phyloP scores from a whole-genome alignment of 2,329 filamentous ascomycete genomes.

The Aureobasidium lini region DNA sequence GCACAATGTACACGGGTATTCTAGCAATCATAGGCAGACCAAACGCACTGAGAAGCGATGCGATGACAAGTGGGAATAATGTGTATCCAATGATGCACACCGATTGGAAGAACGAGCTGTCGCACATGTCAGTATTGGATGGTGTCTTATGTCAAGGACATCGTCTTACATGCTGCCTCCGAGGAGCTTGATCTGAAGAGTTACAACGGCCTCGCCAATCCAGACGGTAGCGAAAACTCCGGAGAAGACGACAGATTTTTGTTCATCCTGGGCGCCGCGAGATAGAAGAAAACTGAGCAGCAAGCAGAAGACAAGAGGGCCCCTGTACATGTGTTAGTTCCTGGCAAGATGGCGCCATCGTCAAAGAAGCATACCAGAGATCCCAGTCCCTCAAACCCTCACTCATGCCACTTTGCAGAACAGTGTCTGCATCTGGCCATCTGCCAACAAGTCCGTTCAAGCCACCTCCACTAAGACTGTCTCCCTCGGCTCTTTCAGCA shows the following conservation, averaged over 20 bases:
- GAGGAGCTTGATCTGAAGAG: conserved; percentile 92
- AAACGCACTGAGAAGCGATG: conserved; percentile 78
- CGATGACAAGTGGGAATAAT: conserved; percentile 91
- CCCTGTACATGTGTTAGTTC: conserved; percentile 46
- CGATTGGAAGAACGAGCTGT: conserved; percentile 92
- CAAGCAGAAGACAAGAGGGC: conserved; percentile 88
- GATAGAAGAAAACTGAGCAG: conserved; percentile 82
- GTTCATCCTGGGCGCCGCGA: conserved; percentile 67
- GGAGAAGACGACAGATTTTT: conserved; percentile 85
- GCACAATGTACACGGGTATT: conserved; percentile 82
- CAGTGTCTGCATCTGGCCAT: conserved; percentile 61
- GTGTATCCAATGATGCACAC: conserved; percentile 98
- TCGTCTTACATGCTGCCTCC: conserved; percentile 87
- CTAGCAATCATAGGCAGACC: conserved; percentile 70
- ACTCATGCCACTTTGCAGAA: conserved; percentile 67
- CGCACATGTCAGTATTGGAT: conserved; percentile 21
- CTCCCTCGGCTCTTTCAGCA: conserved; percentile 49
- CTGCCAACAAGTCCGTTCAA: conserved; percentile 51
- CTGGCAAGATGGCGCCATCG: conserved; percentile 3
- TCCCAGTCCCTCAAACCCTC: conserved; percentile 94
- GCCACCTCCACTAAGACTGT: conserved; percentile 32
- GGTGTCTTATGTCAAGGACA: neutral
- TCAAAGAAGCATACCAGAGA: conserved; percentile 56
- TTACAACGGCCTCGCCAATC: conserved; percentile 94
- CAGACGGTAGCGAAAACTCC: conserved; percentile 96